Conservation (phyloP, 352 stramenopile species). For the Phytophthora melonis region DNA sequence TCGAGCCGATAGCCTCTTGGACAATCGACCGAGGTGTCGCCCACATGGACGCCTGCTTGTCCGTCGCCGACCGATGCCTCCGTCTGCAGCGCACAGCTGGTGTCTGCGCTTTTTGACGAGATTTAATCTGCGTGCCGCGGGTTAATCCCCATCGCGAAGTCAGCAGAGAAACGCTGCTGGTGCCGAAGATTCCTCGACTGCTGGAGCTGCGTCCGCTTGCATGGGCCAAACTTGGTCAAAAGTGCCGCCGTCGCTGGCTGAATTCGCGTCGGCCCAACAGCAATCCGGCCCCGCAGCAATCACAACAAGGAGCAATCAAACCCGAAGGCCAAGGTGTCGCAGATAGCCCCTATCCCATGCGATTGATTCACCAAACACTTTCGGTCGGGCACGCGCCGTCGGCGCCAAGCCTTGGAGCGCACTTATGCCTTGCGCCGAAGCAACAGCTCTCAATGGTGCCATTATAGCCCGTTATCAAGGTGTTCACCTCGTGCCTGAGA, state of each 20-base stretch:
- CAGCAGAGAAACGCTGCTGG: constrained; percentile 19
- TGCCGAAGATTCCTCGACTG: constrained; percentile 4
- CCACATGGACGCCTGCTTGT: not conserved
- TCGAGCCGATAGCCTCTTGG: not conserved
- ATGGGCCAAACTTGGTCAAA: not conserved
- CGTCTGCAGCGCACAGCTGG: constrained; percentile 19
- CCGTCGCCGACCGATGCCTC: not conserved
- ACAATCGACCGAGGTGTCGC: not conserved
- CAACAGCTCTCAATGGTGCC: no score
- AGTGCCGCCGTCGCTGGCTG: not conserved
- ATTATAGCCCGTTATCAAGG: not conserved
- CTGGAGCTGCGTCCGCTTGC: not conserved
- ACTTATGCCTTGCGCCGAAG: no score
- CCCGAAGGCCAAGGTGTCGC: constrained; percentile 15
- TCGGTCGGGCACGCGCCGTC: constrained; percentile 1
- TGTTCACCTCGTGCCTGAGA: no score
- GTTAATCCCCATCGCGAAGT: constrained; percentile 12
- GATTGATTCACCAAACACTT: not conserved
- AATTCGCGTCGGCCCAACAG: not conserved
- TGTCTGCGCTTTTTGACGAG: constrained; percentile 18
- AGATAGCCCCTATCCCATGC: constrained; percentile 27
- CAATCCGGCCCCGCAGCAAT: constrained; percentile 20
- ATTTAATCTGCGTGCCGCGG: constrained; percentile 35
- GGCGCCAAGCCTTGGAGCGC: not conserved
- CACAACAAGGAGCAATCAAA: constrained; percentile 31